A percentile compares a stretch with the other conserved stretches of the same genome.
Evolutionary conservation across 1,284 basidiomycete genomes (phyloP).

Genomic region (Afroboletus lepidellus): DNA sequence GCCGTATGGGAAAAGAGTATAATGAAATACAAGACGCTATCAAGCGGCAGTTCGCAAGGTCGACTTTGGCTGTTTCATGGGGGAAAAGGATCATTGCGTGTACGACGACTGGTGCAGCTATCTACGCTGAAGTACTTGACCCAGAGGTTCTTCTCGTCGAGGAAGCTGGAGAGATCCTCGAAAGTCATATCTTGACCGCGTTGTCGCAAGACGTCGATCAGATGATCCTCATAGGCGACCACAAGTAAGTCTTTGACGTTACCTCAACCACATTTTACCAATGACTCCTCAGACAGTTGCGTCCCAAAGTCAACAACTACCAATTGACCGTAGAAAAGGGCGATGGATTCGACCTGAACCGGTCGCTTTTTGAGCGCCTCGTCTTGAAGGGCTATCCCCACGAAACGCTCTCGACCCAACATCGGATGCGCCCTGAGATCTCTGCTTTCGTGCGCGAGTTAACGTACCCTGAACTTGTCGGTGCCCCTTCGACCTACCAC

Average conservation of each 20-base stretch:
- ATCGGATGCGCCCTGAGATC: constrained; percentile 70
- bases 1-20: constrained; percentile 35
- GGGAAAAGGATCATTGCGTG: constrained; percentile 59
- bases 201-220: constrained; percentile 45
- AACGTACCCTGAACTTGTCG: constrained; percentile 60
- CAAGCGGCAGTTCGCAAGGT: constrained; percentile 35
- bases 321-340: constrained; percentile 61
- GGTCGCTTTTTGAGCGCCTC: constrained; percentile 63
- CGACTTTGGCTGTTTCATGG: constrained; percentile 35
- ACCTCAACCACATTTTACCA: background rate
- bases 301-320: constrained; percentile 68
- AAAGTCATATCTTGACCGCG: constrained; percentile 61
- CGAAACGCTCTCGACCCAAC: constrained; percentile 49
- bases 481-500: constrained; percentile 46
- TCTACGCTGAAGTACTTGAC: constrained; percentile 45
- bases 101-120: constrained; percentile 67
- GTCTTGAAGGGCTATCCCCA: constrained; percentile 60
- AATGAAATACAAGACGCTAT: constrained; percentile 40
- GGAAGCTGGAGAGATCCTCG: constrained; percentile 69
- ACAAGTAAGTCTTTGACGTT: constrained; percentile 42
- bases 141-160: constrained; percentile 53
- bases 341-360: constrained; percentile 60
- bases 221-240: constrained; percentile 65
- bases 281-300: constrained; percentile 49
- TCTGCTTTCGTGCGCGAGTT: constrained; percentile 54